These are phyloP conservation scores for Entoloma clypeatum DNA, from an alignment of 1,284 basidiomycete genomes.

Conservation along the genomic window DNA sequence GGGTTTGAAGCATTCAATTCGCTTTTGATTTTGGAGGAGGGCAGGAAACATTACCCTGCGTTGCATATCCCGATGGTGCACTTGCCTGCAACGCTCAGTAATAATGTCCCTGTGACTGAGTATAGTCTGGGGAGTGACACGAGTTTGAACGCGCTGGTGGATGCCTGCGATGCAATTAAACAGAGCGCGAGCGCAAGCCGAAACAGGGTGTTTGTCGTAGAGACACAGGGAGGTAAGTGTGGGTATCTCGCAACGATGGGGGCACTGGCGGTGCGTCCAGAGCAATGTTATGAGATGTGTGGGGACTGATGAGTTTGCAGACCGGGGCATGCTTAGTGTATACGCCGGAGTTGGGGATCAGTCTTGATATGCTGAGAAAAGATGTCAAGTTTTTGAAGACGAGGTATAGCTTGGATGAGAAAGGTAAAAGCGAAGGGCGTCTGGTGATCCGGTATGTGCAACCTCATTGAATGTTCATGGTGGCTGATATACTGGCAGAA, in stretches of 20 bases:
- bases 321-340: constrained; percentile 91
- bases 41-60: constrained; percentile 78
- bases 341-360: constrained; percentile 90
- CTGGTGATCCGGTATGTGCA: constrained; percentile 77
- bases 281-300: too few relatives aligned
- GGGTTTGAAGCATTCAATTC: constrained; percentile 94
- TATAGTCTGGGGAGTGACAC: constrained; percentile 95
- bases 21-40: constrained; percentile 76
- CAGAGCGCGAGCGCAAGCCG: constrained; percentile 95
- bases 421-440: constrained; percentile 90
- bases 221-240: constrained; percentile 96
- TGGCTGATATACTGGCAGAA: constrained; percentile 43
- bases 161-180: constrained; percentile 97
- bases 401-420: constrained; percentile 82
- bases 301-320: constrained; percentile 36
- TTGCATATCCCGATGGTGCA: constrained; percentile 94
- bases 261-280: constrained; percentile 77
- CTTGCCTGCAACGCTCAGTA: constrained; percentile 93
- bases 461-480: not conserved
- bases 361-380: constrained; percentile 72
- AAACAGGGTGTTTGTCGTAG: constrained; percentile 95
- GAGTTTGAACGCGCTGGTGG: constrained; percentile 94
- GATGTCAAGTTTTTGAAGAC: constrained; percentile 91
- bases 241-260: constrained; percentile 96
- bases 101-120: constrained; percentile 97